These are phyloP conservation scores for Immersiella caudata DNA, from an alignment of 495 filamentous ascomycete species.

Conservation along the genomic window DNA sequence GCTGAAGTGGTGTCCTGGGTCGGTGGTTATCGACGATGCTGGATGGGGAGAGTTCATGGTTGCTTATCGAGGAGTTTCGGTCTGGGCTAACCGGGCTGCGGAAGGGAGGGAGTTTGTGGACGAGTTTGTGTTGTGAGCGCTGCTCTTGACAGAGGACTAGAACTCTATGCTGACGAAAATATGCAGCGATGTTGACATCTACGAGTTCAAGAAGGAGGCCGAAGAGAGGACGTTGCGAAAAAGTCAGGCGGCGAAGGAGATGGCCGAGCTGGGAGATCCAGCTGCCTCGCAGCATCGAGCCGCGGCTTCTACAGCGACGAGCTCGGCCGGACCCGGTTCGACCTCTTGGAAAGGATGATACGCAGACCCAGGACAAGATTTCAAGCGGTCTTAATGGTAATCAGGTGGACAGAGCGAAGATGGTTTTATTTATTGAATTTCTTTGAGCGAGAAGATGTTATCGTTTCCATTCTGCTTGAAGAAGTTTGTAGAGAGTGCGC, in stretches of 20 bases:
- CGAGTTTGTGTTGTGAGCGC: slow-evolving; percentile 26
- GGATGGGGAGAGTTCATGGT: slow-evolving; percentile 62
- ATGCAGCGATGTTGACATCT: slow-evolving; percentile 9
- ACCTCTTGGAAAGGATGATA: too few relatives aligned
- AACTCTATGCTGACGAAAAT: neutral
- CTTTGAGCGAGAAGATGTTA: too few relatives aligned
- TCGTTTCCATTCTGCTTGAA: too few relatives aligned
- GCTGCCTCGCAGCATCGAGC: too few relatives aligned
- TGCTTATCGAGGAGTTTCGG: slow-evolving; percentile 55
- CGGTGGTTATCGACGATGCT: slow-evolving; percentile 56
- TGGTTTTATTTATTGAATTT: too few relatives aligned
- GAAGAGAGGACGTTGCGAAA: neutral
- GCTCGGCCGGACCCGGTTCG: too few relatives aligned
- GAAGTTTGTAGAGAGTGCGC: too few relatives aligned
- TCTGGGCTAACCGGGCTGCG: slow-evolving; percentile 62
- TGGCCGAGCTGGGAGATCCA: neutral
- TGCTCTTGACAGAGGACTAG: neutral
- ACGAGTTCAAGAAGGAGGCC: slow-evolving; percentile 10
- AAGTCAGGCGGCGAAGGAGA: neutral
- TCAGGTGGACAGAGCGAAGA: too few relatives aligned
- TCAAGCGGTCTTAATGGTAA: too few relatives aligned
- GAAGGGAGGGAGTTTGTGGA: slow-evolving; percentile 39
- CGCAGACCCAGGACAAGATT: too few relatives aligned
- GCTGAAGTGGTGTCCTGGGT: slow-evolving; percentile 50
- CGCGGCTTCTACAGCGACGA: too few relatives aligned